These are phyloP conservation scores for Nemania sp. DNA, from an alignment of 2,329 filamentous ascomycete species.

Conservation along the genomic window DNA sequence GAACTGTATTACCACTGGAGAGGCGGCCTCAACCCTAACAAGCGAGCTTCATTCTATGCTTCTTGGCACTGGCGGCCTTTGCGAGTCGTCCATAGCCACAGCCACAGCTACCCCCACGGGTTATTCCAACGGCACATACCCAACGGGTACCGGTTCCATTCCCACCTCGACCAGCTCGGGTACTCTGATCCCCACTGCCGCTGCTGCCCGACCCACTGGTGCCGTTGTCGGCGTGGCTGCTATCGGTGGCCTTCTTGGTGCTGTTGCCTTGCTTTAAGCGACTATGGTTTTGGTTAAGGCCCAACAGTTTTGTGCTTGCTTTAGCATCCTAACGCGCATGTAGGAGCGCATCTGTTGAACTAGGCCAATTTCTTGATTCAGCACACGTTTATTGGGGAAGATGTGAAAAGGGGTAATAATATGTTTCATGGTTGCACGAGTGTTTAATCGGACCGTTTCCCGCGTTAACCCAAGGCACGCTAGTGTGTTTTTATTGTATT, in stretches of 20 bases:
- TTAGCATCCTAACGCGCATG: too few species aligned
- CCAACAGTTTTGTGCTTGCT: background rate
- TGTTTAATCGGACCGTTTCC: background rate
- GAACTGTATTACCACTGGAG: slow-evolving; percentile 30
- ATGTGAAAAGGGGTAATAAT: background rate
- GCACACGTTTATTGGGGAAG: background rate
- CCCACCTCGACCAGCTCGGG: slow-evolving; percentile 8
- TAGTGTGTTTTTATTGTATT: background rate
- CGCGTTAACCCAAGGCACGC: background rate
- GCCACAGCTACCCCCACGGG: slow-evolving; percentile 4
- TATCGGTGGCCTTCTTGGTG: slow-evolving; percentile 25
- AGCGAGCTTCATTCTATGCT: slow-evolving; percentile 19
- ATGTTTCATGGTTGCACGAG: background rate
- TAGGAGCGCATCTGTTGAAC: too few species aligned
- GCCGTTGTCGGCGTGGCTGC: slow-evolving; percentile 17
- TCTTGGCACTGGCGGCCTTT: slow-evolving; percentile 6
- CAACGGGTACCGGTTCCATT: slow-evolving; percentile 11
- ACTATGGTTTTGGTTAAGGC: background rate
- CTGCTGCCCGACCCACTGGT: slow-evolving; percentile 22
- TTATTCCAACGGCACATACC: slow-evolving; percentile 17
- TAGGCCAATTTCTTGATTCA: too few species aligned
- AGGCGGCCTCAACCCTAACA: slow-evolving; percentile 22
- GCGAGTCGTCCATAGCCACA: background rate
- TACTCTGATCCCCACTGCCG: slow-evolving; percentile 21
- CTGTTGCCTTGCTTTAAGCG: slow-evolving; percentile 20